These are phyloP conservation scores for Laetiporus sulphureus DNA, from an alignment of 1,284 basidiomycete species.

Conservation along the genomic window DNA sequence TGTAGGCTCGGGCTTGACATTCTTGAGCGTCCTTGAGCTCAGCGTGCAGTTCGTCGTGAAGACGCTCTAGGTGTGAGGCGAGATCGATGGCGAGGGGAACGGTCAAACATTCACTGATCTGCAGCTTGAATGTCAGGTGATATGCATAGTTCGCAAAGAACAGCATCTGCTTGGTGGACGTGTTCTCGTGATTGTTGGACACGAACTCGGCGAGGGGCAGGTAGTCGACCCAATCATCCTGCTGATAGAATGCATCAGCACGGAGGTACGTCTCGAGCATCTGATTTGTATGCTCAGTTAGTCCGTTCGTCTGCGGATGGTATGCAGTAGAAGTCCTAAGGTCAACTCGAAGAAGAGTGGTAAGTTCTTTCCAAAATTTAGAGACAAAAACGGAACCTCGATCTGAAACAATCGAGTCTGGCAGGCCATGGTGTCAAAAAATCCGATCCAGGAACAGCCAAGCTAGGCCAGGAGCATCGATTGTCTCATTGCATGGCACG, in stretches of 20 bases:
- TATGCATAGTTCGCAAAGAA: conserved; percentile 33
- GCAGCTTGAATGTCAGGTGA: conserved; percentile 14
- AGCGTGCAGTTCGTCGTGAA: conserved; percentile 23
- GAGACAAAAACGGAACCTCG: conserved; percentile 35
- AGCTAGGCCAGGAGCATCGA: neutral
- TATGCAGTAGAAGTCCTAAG: conserved; percentile 15
- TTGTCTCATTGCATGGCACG: conserved; percentile 10
- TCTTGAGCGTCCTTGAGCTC: conserved; percentile 25
- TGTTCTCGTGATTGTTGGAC: conserved; percentile 20
- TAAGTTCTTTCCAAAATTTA: conserved; percentile 33
- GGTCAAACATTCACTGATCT: neutral
- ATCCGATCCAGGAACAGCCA: conserved; percentile 7
- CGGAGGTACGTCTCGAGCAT: conserved; percentile 33
- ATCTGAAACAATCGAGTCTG: conserved; percentile 33
- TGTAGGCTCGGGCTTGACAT: conserved; percentile 19
- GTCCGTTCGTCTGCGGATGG: conserved; percentile 39
- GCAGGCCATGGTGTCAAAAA: conserved; percentile 30
- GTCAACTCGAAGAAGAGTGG: conserved; percentile 23
- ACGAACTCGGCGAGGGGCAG: conserved; percentile 35
- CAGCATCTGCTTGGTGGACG: conserved; percentile 25
- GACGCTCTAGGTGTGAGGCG: conserved; percentile 11
- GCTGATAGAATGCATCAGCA: too few species aligned
- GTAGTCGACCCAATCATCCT: too few species aligned
- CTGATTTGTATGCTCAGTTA: conserved; percentile 20
- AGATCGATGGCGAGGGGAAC: conserved; percentile 17